phyloP scores from a whole-genome alignment of 176 grass and related monocot genomes.

The Ampelocalamus luodianensis region DNA sequence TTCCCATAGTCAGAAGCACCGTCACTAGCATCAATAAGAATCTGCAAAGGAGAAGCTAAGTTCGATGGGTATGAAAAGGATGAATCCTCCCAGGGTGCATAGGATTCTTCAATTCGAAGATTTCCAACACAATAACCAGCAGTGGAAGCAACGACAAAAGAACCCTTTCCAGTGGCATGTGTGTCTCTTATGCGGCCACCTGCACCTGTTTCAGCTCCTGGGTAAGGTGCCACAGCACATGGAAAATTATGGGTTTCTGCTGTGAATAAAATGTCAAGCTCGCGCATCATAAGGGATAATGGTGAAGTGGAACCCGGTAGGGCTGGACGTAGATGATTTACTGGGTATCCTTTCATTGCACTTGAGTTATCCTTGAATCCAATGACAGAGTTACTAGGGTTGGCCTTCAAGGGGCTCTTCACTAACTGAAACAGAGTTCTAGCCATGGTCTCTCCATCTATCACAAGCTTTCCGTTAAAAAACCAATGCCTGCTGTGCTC shows the following conservation, averaged over 20 bases:
- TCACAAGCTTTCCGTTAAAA: conserved; percentile 80
- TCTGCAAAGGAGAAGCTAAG: conserved; percentile 73
- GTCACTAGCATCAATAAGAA: conserved; percentile 76
- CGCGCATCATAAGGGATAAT: conserved; percentile 44
- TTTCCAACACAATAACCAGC: conserved; percentile 86
- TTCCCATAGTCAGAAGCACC: conserved; percentile 87
- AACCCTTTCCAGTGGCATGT: conserved; percentile 82
- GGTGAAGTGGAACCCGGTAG: conserved; percentile 57
- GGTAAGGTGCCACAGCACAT: conserved; percentile 85
- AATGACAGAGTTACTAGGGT: conserved; percentile 75
- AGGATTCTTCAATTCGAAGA: conserved; percentile 61
- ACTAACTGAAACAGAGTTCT: conserved; percentile 80
- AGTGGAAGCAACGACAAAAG: conserved; percentile 81
- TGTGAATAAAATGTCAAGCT: conserved; percentile 83
- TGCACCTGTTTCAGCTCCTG: conserved; percentile 76
- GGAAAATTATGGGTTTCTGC: conserved; percentile 93
- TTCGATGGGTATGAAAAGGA: conserved; percentile 53
- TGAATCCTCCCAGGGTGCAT: conserved; percentile 78
- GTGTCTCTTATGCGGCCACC: conserved; percentile 86
- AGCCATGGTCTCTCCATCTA: conserved; percentile 71
- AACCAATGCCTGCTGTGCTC: conserved; percentile 90
- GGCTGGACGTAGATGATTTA: conserved; percentile 61
- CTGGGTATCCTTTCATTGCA: conserved; percentile 74
- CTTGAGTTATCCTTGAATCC: conserved; percentile 92
- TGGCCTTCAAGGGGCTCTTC: conserved; percentile 74